Conservation (phyloP, 352 stramenopile species). For the Ophiocytium majus region DNA sequence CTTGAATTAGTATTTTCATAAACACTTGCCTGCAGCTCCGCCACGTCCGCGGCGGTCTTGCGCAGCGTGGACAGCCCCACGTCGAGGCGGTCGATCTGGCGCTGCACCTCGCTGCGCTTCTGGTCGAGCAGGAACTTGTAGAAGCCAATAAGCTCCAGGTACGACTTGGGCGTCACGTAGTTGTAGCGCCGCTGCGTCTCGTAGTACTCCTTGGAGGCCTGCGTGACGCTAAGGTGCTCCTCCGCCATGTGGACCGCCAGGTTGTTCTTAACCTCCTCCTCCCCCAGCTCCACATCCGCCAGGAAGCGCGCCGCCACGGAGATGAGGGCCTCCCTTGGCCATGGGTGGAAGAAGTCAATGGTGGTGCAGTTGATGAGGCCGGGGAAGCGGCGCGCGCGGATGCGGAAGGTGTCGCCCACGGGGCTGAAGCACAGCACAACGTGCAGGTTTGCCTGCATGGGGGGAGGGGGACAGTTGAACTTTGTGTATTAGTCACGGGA, state of each 20-base stretch:
- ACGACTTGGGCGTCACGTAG: conserved; percentile 97
- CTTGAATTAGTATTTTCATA: conserved; percentile 68
- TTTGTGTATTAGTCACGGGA: too few relatives aligned
- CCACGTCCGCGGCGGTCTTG: conserved; percentile 92
- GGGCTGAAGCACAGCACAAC: conserved; percentile 95
- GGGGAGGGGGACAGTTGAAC: too few relatives aligned
- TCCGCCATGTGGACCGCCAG: conserved; percentile 95
- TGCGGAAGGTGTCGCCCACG: conserved; percentile 90
- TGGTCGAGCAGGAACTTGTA: conserved; percentile 93
- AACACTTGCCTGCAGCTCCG: conserved; percentile 88
- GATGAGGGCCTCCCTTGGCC: conserved; percentile 91
- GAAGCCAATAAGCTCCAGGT: conserved; percentile 94
- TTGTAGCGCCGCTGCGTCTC: conserved; percentile 92
- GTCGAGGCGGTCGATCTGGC: conserved; percentile 91
- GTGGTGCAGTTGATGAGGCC: conserved; percentile 93
- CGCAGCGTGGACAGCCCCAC: conserved; percentile 90
- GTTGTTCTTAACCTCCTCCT: conserved; percentile 70
- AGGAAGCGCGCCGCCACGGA: conserved; percentile 90
- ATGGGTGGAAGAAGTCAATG: conserved; percentile 97
- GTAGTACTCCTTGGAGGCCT: conserved; percentile 76
- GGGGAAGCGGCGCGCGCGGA: conserved; percentile 90
- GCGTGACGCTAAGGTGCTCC: conserved; percentile 92
- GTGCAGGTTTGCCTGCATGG: conserved; percentile 80
- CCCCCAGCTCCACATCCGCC: conserved; percentile 87
- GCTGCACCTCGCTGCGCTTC: conserved; percentile 89